Conservation (phyloP, 495 filamentous ascomycete species). For the Choiromyces venosus region DNA sequence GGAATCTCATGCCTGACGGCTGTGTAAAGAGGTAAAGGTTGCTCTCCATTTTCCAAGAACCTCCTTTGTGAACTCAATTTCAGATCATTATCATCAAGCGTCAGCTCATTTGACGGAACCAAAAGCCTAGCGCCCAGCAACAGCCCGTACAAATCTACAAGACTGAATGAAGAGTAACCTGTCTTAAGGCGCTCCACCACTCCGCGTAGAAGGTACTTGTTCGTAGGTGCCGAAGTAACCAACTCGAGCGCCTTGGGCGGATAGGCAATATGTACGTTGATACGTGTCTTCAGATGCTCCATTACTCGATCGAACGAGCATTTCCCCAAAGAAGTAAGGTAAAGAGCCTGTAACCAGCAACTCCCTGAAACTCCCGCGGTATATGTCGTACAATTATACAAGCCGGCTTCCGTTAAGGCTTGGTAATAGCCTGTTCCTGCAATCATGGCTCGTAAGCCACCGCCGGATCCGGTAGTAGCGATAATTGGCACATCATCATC, state of each 20-base stretch:
- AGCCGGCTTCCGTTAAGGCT: conserved; percentile 70
- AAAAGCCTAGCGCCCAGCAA: conserved; percentile 75
- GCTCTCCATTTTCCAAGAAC: conserved; percentile 65
- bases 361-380: conserved; percentile 90
- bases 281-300: conserved; percentile 75
- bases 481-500: conserved; percentile 88
- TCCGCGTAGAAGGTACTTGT: conserved; percentile 83
- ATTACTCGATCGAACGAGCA: conserved; percentile 62
- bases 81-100: conserved; percentile 66
- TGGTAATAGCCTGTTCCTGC: conserved; percentile 80
- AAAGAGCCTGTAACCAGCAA: conserved; percentile 90
- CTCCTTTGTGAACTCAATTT: conserved; percentile 78
- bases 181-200: conserved; percentile 84
- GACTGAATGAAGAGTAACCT: conserved; percentile 73
- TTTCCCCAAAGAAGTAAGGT: conserved; percentile 72
- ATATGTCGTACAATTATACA: conserved; percentile 91
- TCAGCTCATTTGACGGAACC: conserved; percentile 77
- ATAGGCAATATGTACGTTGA: conserved; percentile 85
- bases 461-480: conserved; percentile 87
- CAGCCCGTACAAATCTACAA: conserved; percentile 89
- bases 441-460: conserved; percentile 81
- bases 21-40: conserved; percentile 90
- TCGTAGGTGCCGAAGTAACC: conserved; percentile 75
- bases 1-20: conserved; percentile 97
- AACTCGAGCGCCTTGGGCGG: conserved; percentile 74